Percentiles rank a stretch among this genome's conserved stretches.
phyloP scores from a whole-genome alignment of 2,329 filamentous ascomycete genomes.

The Nigrospora oryzae region DNA sequence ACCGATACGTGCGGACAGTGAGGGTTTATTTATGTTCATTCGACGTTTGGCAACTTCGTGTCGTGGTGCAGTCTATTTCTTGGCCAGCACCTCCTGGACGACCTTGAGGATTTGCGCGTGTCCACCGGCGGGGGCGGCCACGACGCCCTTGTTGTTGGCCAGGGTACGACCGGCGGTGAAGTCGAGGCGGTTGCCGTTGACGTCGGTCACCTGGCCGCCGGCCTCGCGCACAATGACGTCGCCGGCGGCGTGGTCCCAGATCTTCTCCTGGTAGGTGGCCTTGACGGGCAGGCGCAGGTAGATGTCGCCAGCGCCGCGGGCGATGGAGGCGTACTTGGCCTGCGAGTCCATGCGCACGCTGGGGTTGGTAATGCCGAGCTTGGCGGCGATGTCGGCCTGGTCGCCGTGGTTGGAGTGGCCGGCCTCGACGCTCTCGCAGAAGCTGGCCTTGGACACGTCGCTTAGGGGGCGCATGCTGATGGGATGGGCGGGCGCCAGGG shows the following conservation, averaged over 20 bases:
- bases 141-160: conserved; percentile 83
- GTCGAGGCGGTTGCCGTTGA: conserved; percentile 74
- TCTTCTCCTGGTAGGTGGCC: conserved; percentile 93
- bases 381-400: conserved; percentile 74
- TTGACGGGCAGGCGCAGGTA: conserved; percentile 84
- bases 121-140: conserved; percentile 73
- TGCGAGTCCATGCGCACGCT: conserved; percentile 96
- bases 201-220: conserved; percentile 85
- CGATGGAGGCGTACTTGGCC: conserved; percentile 95
- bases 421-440: conserved; percentile 95
- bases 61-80: conserved; percentile 17
- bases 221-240: conserved; percentile 92
- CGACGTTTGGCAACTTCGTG: too few species aligned
- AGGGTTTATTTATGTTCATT: too few species aligned
- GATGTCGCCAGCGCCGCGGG: conserved; percentile 85
- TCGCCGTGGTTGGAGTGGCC: conserved; percentile 86
- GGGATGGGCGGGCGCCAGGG: conserved; percentile 42
- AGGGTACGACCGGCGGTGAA: conserved; percentile 83
- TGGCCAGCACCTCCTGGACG: conserved; percentile 68
- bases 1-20: too few species aligned
- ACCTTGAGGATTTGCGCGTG: conserved; percentile 70
- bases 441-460: conserved; percentile 72
- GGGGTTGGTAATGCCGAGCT: conserved; percentile 79
- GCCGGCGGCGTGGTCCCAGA: conserved; percentile 97
- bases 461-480: conserved; percentile 75